Conservation (phyloP, 2,329 filamentous ascomycete species). For the Trichoderma atroviride region DNA sequence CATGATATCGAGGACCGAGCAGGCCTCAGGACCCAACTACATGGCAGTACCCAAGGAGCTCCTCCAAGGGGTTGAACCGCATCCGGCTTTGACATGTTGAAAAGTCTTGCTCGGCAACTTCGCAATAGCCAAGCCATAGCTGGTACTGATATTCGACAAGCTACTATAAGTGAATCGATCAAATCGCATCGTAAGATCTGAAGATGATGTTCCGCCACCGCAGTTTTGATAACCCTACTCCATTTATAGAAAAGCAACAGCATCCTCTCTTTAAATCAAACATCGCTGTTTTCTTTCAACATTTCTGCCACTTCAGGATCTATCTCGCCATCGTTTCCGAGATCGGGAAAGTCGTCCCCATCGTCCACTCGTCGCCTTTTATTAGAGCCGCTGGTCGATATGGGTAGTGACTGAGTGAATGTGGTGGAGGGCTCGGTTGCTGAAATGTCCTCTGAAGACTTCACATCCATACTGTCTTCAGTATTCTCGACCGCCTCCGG, state of each 20-base stretch:
- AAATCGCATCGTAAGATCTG: neutral
- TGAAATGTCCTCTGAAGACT: slow-evolving; percentile 29
- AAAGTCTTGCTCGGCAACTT: neutral
- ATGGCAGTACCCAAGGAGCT: neutral
- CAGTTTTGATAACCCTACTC: neutral
- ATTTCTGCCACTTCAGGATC: slow-evolving; percentile 61
- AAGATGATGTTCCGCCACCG: neutral
- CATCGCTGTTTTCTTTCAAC: slow-evolving; percentile 44
- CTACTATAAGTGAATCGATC: neutral
- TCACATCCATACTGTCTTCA: slow-evolving; percentile 28
- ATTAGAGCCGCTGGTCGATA: slow-evolving; percentile 56
- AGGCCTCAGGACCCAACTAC: neutral
- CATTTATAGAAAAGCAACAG: neutral
- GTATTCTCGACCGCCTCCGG: slow-evolving; percentile 11
- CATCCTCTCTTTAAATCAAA: neutral
- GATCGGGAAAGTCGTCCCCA: slow-evolving; percentile 55
- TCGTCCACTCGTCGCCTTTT: slow-evolving; percentile 59
- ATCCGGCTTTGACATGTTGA: neutral
- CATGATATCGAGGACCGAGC: neutral
- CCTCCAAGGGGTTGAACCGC: neutral
- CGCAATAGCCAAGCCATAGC: neutral
- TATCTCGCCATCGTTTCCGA: slow-evolving; percentile 58
- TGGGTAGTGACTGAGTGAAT: slow-evolving; percentile 51
- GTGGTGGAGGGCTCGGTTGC: slow-evolving; percentile 39
- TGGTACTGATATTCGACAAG: neutral